Evolutionary conservation across 2,329 filamentous ascomycete species (phyloP), one percentile per base, ranked within the genome.

Genomic region (Botryotinia calthae): DNA sequence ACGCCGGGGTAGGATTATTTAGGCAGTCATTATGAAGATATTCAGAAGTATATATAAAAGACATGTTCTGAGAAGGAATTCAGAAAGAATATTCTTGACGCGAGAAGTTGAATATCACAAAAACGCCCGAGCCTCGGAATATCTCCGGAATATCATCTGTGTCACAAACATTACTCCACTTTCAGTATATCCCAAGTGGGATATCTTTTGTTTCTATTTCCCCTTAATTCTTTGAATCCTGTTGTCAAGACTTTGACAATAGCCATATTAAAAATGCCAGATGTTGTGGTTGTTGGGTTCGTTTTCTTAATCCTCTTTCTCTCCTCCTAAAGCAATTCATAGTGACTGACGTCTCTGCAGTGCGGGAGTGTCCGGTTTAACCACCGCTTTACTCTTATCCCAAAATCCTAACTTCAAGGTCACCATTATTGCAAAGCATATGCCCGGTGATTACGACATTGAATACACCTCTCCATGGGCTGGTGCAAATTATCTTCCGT

Each of bases 381-480:
- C 90, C 3, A 90, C 89, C 2, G 90, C 90, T 51, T 83, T 90
- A 37, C 82, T 89, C 25, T 83, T 92, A 22, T 89, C 89, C 20
- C 84, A 85, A 73, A 85, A 89, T 77, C 81, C 83, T 8, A 78
- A 82, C 18, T 86, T 90, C 76, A 84, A 84, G 40, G 83, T 97
- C 76, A 94, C 92, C 0, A 85, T 97, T 51, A 85, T 94, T 46
- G 91, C 93, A 8, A 97, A 95, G 80, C 92, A 97, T 81, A 96
- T 97, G 91, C 95, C 95, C 0, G 95, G 95, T 51, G 95, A 98
- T 84, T 96, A 95, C 82, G 92, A 95, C 76, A 91, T 95, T 77
- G 92, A 97, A 84, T 98, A 97, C 81, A 91, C 93, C 0, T 97
- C 93, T 9, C 94, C 93, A 0, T 97, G 93, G 92, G 94, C 94